Conservation (phyloP, 1,284 basidiomycete genomes). For the Puccinia polysora region DNA sequence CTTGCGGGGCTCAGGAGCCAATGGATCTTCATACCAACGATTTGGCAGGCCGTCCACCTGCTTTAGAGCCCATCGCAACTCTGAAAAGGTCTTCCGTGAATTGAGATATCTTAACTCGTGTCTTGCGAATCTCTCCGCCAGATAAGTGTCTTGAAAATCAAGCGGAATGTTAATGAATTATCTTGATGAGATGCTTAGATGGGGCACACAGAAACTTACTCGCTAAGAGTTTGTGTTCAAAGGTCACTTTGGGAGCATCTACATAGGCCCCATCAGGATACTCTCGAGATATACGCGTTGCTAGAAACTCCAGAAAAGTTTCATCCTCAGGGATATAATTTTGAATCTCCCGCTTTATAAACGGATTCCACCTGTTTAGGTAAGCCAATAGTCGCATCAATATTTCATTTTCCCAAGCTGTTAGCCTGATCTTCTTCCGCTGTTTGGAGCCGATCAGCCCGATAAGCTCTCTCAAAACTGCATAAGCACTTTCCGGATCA, state of each 20-base stretch:
- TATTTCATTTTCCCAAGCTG: background rate
- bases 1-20: background rate
- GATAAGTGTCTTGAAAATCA: background rate
- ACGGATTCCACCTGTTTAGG: background rate
- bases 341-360: background rate
- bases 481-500: background rate
- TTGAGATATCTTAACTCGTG: background rate
- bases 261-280: background rate
- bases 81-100: background rate
- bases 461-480: background rate
- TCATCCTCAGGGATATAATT: background rate
- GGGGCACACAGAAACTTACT: background rate
- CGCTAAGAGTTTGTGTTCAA: background rate
- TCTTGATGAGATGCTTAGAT: background rate
- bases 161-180: background rate
- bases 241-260: background rate
- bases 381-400: background rate
- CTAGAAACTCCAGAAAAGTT: background rate
- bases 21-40: background rate
- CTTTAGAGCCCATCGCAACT: background rate
- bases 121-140: background rate
- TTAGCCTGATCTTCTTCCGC: background rate
- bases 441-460: background rate
- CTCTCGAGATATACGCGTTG: background rate
- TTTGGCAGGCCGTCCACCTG: background rate